Percentiles rank a stretch among this genome's conserved stretches.
These are phyloP conservation scores for Pholiota adiposa DNA, from an alignment of 1,284 basidiomycete genomes.

Conservation along the genomic window DNA sequence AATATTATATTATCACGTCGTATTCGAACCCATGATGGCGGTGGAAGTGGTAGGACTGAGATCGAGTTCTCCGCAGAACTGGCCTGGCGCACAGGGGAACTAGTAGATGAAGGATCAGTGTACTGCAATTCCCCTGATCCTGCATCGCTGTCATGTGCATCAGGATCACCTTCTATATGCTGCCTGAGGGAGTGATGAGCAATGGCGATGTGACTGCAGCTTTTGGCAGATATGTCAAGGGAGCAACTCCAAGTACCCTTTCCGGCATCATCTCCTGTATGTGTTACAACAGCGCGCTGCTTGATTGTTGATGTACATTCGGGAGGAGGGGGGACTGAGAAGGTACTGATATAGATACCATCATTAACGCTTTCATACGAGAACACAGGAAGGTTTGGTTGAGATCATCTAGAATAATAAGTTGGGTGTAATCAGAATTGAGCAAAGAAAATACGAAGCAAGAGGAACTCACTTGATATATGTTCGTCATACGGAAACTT, in stretches of 20 bases:
- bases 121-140: no score
- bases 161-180: background rate
- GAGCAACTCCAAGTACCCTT: slow-evolving; percentile 12
- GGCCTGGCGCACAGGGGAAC: background rate
- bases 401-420: background rate
- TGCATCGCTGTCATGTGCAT: slow-evolving; percentile 1
- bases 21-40: no score
- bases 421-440: no score
- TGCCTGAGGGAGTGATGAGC: slow-evolving; percentile 4
- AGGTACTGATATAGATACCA: slow-evolving; percentile 3
- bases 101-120: background rate
- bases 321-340: slow-evolving; percentile 11
- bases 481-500: no score
- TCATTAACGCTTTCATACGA: background rate
- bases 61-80: no score
- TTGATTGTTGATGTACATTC: slow-evolving; percentile 6
- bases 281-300: slow-evolving; percentile 13
- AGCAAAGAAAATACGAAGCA: no score
- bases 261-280: slow-evolving; percentile 12
- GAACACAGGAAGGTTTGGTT: background rate
- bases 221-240: background rate
- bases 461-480: no score
- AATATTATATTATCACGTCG: no score
- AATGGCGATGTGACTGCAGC: slow-evolving; percentile 8
- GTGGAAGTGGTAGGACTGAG: no score